Base-by-base conservation (phyloP, 192 early-diverging fungal genomes). In the Diversispora epigaea region DNA sequence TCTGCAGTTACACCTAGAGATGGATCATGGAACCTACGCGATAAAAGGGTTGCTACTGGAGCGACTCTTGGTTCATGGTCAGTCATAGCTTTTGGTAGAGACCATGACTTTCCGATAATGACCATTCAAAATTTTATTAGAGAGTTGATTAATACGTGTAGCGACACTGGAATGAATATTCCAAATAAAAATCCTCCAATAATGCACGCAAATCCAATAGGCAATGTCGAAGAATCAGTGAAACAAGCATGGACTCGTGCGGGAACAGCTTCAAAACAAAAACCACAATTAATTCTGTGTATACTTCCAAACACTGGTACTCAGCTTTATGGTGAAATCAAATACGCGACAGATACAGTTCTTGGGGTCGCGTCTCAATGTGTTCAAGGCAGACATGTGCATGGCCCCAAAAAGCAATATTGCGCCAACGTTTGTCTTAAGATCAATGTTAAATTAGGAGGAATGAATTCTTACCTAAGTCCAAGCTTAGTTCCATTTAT, bases 341-440 rank as follows among this genome's bases (percentile, higher is more conserved):
- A 98, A 85, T 84, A 93, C 14, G 86, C 93, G 21, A 88, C 89
- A 8, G 95, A 98, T 77, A 96, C 94, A 0, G 88, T 93, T 32
- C 84, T 96, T 68, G 94, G 95, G 21, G 82, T 96, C 25, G 86
- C 91, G 0, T 93, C 95, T 21, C 96, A 98, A 83, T 98, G 96
- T 78, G 86, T 96, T 73, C 94, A 93, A 73, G 79, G 86, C 17
- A 93, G 89, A 80, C 89, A 95, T 77, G 83, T 93, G 76, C 84
- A 85, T 78, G 78, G 85, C n/a, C 84, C 91, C 15, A 95, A 91
- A 80, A 77, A 88, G 50, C 94, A 96, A 82, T 98, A 97, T 83
- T 93, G 25, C 25, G 25, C 25, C 2, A 32, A 32, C 25, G 25
- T 32, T 32, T 32, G 25, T 32, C 25, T 32, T 32, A 32, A 32